Base-by-base conservation (phyloP, 169 alveolate genomes). In the Plasmodium cynomolgi region DNA sequence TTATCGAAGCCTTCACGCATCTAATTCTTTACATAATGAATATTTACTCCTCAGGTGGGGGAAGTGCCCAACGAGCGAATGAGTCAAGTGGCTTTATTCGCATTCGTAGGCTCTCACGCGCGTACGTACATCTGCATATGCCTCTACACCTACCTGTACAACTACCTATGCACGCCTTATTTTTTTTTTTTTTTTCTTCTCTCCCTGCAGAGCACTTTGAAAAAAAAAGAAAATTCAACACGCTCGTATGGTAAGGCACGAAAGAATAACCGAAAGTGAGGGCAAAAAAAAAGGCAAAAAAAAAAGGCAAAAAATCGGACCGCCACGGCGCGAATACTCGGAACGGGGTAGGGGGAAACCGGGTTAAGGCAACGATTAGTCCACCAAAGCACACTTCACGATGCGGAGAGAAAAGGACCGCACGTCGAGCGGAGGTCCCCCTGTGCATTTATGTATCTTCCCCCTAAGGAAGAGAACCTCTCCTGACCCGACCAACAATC, bases 1-100 rank as follows among this genome's bases (percentile, higher is more conserved):
- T 88, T 88, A 88, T 88, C 72, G 94, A 88, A 71, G 94, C 94
- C 23, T 88, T 88, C 62, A 88, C 94, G 31, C 94, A 88, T 74
- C 73, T 88, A 71, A 71, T 88, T 37, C 90, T 88, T 26, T 80
- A 88, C 73, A 31, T 88, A 88, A 88, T 62, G 84, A 88, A 41
- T 34, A 31, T 88, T 11, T 88, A 88, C 50, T 88, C 94, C 81
- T 79, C 88, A 56, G 94, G 94, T 88, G 71, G 62, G 71, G 29
- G 26, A 31, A 31, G 73, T 62, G 34, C 39, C 11, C 83, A 23
- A 34, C 13, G 50, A 23, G 44, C 81, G 23, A 11, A 73, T 6
- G 62, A 75, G 56, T 17, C 8, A 33, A 11, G 44, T 33, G 31
- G 33, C n/a, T 68, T 6, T 23, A 5, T 68, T 68, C 37, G 31